Percentiles rank a stretch among this genome's conserved stretches.
phyloP scores from a whole-genome alignment of 176 grass and related monocot genomes.

The Bromus sterilis region DNA sequence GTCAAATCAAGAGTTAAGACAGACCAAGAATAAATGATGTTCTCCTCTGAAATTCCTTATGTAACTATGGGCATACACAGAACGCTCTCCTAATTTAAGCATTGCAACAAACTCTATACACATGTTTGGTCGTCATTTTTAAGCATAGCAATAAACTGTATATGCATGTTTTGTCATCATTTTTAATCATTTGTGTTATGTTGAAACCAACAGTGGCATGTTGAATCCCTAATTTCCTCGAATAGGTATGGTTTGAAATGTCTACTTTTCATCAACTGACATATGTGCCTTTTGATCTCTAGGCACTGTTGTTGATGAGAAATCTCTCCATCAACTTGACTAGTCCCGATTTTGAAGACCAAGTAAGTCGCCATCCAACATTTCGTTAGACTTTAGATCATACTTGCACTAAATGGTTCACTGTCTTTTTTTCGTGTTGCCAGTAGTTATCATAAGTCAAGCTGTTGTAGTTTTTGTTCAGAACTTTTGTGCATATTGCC shows the following conservation, averaged over 20 bases:
- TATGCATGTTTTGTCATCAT: not conserved
- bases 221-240: slow-evolving; percentile 1
- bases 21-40: not conserved
- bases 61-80: not conserved
- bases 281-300: slow-evolving; percentile 7
- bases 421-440: not conserved
- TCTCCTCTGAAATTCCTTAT: not conserved
- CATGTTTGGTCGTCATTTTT: not conserved
- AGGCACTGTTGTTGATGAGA: slow-evolving; percentile 93
- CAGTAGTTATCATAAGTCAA: not conserved
- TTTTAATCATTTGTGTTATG: not conserved
- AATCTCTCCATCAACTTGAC: slow-evolving; percentile 98
- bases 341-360: slow-evolving; percentile 94
- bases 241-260: not conserved
- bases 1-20: not conserved
- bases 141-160: not conserved
- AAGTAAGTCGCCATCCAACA: slow-evolving; percentile 59
- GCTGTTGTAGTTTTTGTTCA: slow-evolving; percentile 1
- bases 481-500: not conserved
- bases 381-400: not conserved
- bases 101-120: slow-evolving; percentile 1
- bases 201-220: slow-evolving; percentile 1
- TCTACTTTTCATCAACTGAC: slow-evolving; percentile 14
- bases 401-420: slow-evolving; percentile 9
- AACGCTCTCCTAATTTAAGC: not conserved